Percentiles rank a stretch among this genome's conserved stretches.
Evolutionary conservation across 768 basidiomycete genomes (phyloP).

Genomic region (Aureoboletus auriporus): DNA sequence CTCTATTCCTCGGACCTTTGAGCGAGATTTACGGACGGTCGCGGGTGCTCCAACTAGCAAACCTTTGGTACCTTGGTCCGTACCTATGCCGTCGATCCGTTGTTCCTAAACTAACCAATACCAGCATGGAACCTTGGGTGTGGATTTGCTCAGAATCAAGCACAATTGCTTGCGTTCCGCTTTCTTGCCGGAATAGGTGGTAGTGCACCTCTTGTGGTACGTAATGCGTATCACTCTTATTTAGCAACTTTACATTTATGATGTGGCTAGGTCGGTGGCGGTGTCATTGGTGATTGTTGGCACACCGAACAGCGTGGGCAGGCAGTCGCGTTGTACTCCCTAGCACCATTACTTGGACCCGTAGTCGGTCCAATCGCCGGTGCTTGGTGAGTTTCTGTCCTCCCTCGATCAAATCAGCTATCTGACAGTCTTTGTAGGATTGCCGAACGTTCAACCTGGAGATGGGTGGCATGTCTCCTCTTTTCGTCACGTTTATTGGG

Average conservation of each 20-base stretch:
- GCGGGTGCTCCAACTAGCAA: constrained; percentile 55
- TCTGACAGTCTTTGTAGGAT: constrained; percentile 34
- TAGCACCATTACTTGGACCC: constrained; percentile 64
- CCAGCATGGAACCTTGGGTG: constrained; percentile 60
- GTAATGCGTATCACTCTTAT: not conserved
- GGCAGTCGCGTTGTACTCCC: constrained; percentile 59
- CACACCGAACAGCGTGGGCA: constrained; percentile 56
- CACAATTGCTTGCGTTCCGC: constrained; percentile 62
- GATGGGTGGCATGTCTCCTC: constrained; percentile 55
- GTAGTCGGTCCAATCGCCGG: constrained; percentile 61
- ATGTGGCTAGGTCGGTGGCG: constrained; percentile 54
- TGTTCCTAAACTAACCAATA: not conserved
- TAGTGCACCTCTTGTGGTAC: constrained; percentile 57
- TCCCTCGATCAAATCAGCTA: not conserved
- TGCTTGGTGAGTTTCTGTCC: constrained; percentile 40
- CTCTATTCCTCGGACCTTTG: constrained; percentile 51
- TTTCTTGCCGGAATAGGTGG: constrained; percentile 71
- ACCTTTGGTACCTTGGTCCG: constrained; percentile 63
- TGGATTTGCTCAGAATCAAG: constrained; percentile 56
- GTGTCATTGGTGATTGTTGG: constrained; percentile 63
- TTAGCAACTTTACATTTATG: too few species aligned
- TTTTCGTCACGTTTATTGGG: not conserved
- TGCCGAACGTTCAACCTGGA: constrained; percentile 59
- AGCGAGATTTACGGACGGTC: constrained; percentile 72
- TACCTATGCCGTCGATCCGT: not conserved